Evolutionary conservation across 2,329 filamentous ascomycete species (phyloP).

Genomic region (Spiromastix sp.): DNA sequence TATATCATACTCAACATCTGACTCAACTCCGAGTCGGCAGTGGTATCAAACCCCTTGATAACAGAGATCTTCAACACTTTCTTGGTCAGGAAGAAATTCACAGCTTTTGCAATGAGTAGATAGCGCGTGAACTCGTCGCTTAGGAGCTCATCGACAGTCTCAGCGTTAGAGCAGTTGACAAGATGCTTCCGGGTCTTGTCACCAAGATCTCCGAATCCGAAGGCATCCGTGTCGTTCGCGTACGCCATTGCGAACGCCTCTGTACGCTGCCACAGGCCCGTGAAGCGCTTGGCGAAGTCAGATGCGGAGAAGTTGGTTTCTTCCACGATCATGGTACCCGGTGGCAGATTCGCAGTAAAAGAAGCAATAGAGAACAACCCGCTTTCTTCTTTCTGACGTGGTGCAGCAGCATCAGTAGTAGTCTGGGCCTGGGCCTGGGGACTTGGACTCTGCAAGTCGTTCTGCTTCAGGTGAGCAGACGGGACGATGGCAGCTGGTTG

Average conservation of each 20-base stretch:
- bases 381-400: too few species aligned
- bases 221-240: background rate
- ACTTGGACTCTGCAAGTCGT: background rate
- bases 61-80: conserved; percentile 16
- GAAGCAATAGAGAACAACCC: background rate
- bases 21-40: conserved; percentile 15
- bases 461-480: too few species aligned
- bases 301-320: background rate
- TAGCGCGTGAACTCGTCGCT: conserved; percentile 14
- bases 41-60: conserved; percentile 16
- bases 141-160: conserved; percentile 12
- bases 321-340: background rate
- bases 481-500: background rate
- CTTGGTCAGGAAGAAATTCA: conserved; percentile 18
- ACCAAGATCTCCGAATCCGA: background rate
- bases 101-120: conserved; percentile 18
- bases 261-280: background rate
- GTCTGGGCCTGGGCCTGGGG: background rate
- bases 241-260: background rate
- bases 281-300: background rate
- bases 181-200: background rate
- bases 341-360: background rate
- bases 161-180: background rate
- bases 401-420: background rate
- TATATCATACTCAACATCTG: conserved; percentile 12